Base-by-base conservation (phyloP, 441 rosid genomes). In the Jatropha podagrica region DNA sequence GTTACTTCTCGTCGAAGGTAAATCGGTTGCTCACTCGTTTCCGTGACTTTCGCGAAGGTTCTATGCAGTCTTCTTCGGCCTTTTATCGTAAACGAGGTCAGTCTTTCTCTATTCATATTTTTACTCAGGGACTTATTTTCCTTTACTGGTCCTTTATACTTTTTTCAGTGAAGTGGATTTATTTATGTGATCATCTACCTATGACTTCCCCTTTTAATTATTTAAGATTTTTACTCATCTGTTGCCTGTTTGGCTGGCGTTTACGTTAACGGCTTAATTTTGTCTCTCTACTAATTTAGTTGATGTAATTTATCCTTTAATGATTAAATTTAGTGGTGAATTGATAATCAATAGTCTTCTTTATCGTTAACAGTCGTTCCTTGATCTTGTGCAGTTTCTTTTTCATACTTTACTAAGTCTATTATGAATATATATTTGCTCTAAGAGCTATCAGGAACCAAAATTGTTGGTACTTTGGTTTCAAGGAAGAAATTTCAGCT, bases 41-140 rank as follows among this genome's bases (percentile, higher is more conserved):
- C 76, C 90, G 85, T 11, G 86, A 90, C 75, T 91, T 92, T 55
- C 97, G 97, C 37, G 76, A 83, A 44, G 97, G 90, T 46, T 89
- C 97, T 41, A 84, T 92, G 62, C 95, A 91, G 64, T 90, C 97
- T 41, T 77, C 94, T 42, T 82, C 97, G 1, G 79, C 86, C 73
- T 91, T 92, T 76, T 86, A 92, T 72, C 91, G 90, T 72, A 86
- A 89, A 82, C 77, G 88, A 91, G 98, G 98, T 87, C 66, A 32
- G 65, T 62, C 17, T 17, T 18, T 23, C 12, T 71, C 38, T 26
- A 1, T 37, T 8, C 26, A 12, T 10, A 12, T 14, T 1, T 14
- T 18, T 15, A 17, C 55, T 12, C 56, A 5, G 37, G 4, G 7
- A 7, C 63, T 9, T 5, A 23, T 20, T 23, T 59, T 59, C 60